These are phyloP conservation scores for Clitopilus passeckerianus DNA, from an alignment of 768 basidiomycete genomes.

Conservation along the genomic window DNA sequence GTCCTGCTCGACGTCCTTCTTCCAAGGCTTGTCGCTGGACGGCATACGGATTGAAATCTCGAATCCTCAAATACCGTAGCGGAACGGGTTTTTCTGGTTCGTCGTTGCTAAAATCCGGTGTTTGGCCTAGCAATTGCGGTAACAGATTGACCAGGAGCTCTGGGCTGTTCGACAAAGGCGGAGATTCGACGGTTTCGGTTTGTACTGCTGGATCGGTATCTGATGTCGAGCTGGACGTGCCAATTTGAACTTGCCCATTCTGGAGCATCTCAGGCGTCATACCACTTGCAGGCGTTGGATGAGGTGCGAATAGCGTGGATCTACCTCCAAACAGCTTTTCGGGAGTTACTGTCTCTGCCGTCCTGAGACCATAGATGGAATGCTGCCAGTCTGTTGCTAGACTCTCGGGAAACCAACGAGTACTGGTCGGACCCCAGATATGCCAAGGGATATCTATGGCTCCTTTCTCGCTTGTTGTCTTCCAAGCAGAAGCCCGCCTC, in stretches of 20 bases:
- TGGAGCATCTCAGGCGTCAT: constrained; percentile 1
- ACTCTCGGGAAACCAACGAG: constrained; percentile 50
- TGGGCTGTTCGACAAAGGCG: not conserved
- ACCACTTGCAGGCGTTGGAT: not conserved
- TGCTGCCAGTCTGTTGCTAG: constrained; percentile 53
- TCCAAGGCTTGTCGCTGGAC: constrained; percentile 10
- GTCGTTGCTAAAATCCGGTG: not conserved
- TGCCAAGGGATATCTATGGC: constrained; percentile 35
- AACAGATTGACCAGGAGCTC: not conserved
- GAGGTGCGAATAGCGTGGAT: not conserved
- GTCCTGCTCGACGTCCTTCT: not conserved
- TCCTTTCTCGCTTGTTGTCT: not conserved
- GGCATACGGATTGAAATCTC: constrained; percentile 33
- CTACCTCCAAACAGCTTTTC: constrained; percentile 6
- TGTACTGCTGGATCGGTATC: not conserved
- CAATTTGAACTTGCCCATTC: not conserved
- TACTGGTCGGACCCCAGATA: constrained; percentile 45
- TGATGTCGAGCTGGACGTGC: not conserved
- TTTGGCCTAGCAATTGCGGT: not conserved
- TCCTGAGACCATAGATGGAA: constrained; percentile 45
- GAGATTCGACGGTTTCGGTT: not conserved
- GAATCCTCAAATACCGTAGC: constrained; percentile 23
- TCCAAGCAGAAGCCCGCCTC: not conserved
- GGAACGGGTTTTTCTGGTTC: not conserved
- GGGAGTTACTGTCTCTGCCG: constrained; percentile 37